Evolutionary conservation across 1,284 basidiomycete species (phyloP).

Genomic region (Crucibulum parvulum): DNA sequence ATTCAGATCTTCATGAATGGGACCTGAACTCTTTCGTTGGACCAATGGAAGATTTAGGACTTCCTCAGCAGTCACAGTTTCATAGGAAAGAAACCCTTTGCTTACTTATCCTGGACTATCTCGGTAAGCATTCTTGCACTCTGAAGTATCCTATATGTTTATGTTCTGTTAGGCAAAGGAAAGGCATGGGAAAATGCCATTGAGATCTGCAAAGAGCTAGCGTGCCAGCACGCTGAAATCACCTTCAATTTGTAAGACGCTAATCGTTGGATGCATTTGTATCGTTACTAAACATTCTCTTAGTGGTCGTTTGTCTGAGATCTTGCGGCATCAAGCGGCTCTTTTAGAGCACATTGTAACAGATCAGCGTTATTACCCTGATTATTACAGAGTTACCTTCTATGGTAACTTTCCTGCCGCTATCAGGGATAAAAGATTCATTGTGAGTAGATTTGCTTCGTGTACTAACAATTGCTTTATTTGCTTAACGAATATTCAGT

Average conservation of each 20-base stretch:
- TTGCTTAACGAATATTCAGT: slow-evolving; percentile 49
- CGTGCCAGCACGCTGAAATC: slow-evolving; percentile 82
- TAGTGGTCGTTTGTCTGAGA: slow-evolving; percentile 83
- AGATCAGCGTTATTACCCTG: slow-evolving; percentile 85
- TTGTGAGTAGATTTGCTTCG: slow-evolving; percentile 55
- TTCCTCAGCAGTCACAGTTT: slow-evolving; percentile 94
- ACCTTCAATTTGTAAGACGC: slow-evolving; percentile 88
- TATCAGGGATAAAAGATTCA: slow-evolving; percentile 87
- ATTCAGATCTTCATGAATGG: slow-evolving; percentile 95
- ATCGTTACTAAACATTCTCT: slow-evolving; percentile 2
- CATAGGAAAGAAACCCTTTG: slow-evolving; percentile 93
- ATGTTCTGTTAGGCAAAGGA: slow-evolving; percentile 74
- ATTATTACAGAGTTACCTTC: slow-evolving; percentile 94
- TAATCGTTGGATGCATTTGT: neutral
- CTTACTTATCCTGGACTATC: slow-evolving; percentile 86
- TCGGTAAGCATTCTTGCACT: slow-evolving; percentile 54
- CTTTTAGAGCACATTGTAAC: slow-evolving; percentile 86
- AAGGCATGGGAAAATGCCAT: slow-evolving; percentile 97
- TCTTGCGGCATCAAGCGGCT: slow-evolving; percentile 84
- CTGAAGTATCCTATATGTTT: too few species aligned
- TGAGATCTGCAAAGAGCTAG: slow-evolving; percentile 91
- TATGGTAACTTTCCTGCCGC: slow-evolving; percentile 90
- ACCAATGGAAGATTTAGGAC: slow-evolving; percentile 85
- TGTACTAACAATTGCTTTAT: slow-evolving; percentile 1
- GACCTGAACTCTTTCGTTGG: slow-evolving; percentile 80